Percentiles rank a stretch among this genome's conserved stretches.
phyloP scores from a whole-genome alignment of 306 rosid genomes.

The Sophora flavescens region DNA sequence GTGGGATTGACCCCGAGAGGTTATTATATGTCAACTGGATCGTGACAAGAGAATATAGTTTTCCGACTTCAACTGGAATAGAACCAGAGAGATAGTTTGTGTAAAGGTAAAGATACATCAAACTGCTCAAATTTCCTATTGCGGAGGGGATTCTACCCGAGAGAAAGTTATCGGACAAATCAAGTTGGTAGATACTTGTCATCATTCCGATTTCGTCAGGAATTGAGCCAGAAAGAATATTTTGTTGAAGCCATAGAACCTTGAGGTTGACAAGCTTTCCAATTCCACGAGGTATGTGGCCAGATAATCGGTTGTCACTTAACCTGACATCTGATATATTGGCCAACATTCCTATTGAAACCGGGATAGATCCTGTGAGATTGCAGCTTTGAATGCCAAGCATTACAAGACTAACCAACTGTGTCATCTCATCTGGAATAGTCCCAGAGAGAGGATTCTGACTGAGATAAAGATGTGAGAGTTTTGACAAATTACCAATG shows the following conservation, averaged over 20 bases:
- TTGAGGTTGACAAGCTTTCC: background rate
- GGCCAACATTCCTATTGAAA: background rate
- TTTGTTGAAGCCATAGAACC: background rate
- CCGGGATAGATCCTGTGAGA: slow-evolving; percentile 40
- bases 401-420: background rate
- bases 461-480: no score
- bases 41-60: no score
- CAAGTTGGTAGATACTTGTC: background rate
- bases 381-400: background rate
- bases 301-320: background rate
- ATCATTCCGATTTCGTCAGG: background rate
- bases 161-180: no score
- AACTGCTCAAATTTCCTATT: no score
- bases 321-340: background rate
- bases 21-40: no score
- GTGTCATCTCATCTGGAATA: slow-evolving; percentile 5
- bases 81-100: no score
- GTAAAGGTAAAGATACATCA: no score
- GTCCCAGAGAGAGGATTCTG: no score
- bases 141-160: no score
- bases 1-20: no score
- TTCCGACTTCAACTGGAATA: no score
- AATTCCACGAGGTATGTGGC: slow-evolving; percentile 17
- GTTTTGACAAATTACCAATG: no score
- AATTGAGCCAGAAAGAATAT: slow-evolving; percentile 16